phyloP scores from a whole-genome alignment of 352 stramenopile genomes.

The Pythium rhizo-oryzae region DNA sequence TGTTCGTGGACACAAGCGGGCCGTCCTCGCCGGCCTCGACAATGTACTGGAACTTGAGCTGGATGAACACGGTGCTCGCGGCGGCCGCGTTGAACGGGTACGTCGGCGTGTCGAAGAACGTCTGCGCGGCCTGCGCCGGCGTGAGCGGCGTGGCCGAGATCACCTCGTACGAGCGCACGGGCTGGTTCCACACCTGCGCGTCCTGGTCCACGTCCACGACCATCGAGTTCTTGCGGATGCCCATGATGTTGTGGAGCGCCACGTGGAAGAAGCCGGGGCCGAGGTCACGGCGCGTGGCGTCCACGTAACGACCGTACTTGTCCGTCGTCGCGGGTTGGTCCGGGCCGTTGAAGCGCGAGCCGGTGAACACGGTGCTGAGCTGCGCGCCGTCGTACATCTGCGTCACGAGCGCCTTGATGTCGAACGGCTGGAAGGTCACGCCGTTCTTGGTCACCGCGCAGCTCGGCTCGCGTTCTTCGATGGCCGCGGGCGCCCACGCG shows the following conservation, averaged over 20 bases:
- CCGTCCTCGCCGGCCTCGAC: slow-evolving; percentile 18
- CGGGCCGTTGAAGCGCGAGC: slow-evolving; percentile 21
- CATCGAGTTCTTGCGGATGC: slow-evolving; percentile 39
- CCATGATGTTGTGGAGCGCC: slow-evolving; percentile 44
- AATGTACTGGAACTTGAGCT: slow-evolving; percentile 21
- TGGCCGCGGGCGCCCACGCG: slow-evolving; percentile 29
- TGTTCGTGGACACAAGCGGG: slow-evolving; percentile 12
- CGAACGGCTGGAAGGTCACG: slow-evolving; percentile 30
- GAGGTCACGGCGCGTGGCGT: slow-evolving; percentile 42
- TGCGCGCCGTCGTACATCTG: slow-evolving; percentile 29
- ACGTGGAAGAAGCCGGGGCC: slow-evolving; percentile 44
- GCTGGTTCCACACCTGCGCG: slow-evolving; percentile 62
- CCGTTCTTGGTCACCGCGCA: slow-evolving; percentile 22
- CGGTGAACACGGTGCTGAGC: slow-evolving; percentile 19
- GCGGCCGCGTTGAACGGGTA: slow-evolving; percentile 23
- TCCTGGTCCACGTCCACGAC: slow-evolving; percentile 43
- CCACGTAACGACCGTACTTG: slow-evolving; percentile 25
- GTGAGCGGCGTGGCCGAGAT: slow-evolving; percentile 11
- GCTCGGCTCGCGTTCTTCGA: slow-evolving; percentile 22
- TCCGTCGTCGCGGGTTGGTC: neutral
- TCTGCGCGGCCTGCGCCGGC: slow-evolving; percentile 12
- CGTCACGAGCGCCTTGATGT: slow-evolving; percentile 31
- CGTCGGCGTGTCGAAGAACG: slow-evolving; percentile 14
- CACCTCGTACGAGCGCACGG: slow-evolving; percentile 43
- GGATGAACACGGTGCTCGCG: slow-evolving; percentile 22